Conservation (phyloP, 306 rosid genomes). For the Canavalia gladiata region DNA sequence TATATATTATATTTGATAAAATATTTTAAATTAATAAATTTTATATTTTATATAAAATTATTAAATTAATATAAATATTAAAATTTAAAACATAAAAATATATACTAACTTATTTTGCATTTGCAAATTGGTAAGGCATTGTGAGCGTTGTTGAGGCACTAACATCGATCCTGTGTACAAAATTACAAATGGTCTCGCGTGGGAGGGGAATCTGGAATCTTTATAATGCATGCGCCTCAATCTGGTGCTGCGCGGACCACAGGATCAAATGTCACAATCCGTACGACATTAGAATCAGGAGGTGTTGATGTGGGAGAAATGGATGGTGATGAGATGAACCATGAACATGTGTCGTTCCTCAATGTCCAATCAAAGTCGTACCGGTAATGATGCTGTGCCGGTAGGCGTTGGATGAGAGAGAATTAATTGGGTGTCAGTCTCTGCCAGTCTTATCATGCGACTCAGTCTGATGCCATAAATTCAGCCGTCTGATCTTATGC, state of each 20-base stretch:
- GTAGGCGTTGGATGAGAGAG: slow-evolving; percentile 18
- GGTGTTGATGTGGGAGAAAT: slow-evolving; percentile 5
- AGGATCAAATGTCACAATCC: background rate
- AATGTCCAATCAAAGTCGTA: slow-evolving; percentile 50
- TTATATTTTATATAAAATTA: too few relatives aligned
- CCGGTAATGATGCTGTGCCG: slow-evolving; percentile 44
- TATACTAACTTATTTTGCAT: too few relatives aligned
- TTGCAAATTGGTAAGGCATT: too few relatives aligned
- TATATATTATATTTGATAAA: too few relatives aligned
- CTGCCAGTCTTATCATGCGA: slow-evolving; percentile 48
- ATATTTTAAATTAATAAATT: too few relatives aligned
- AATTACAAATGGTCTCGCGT: too few relatives aligned
- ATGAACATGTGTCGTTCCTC: slow-evolving; percentile 1
- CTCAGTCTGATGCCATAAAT: background rate
- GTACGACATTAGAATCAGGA: background rate
- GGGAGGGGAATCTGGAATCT: slow-evolving; percentile 36
- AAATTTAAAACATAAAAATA: too few relatives aligned
- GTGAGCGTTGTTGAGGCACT: background rate
- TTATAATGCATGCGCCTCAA: slow-evolving; percentile 19
- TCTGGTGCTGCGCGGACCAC: slow-evolving; percentile 31
- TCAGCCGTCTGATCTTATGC: background rate
- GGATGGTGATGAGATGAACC: background rate
- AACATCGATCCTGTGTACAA: background rate
- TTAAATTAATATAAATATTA: too few relatives aligned
- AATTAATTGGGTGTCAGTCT: background rate